These are phyloP conservation scores for Argentina anserina DNA, from an alignment of 306 rosid species.

Conservation along the genomic window DNA sequence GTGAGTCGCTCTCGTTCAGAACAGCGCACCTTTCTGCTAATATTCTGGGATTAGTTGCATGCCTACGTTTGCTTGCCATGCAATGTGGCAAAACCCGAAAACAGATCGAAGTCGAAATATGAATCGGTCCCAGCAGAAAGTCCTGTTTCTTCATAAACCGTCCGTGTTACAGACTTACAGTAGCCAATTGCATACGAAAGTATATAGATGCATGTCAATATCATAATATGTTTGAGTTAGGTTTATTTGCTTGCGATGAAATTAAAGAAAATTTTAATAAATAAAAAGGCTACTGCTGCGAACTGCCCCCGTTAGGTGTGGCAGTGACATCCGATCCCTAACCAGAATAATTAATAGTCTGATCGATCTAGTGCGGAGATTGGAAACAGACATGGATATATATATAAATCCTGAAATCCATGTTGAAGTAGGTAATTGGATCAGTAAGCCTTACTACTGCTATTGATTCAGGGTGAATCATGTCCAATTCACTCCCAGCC, in stretches of 20 bases:
- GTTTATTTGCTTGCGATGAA: neutral
- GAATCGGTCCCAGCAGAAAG: neutral
- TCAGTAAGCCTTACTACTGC: neutral
- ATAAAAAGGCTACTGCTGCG: neutral
- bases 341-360: neutral
- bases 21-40: conserved; percentile 2
- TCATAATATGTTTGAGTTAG: neutral
- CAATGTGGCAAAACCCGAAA: neutral
- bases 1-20: neutral
- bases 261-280: neutral
- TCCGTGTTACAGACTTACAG: neutral
- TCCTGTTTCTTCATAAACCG: neutral
- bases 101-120: neutral
- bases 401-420: conserved; percentile 6
- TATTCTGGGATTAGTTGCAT: neutral
- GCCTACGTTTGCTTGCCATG: neutral
- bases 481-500: conserved; percentile 23
- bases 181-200: neutral
- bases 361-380: neutral
- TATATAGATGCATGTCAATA: neutral
- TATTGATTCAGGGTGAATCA: conserved; percentile 20
- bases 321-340: conserved; percentile 1
- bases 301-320: neutral
- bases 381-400: conserved; percentile 32
- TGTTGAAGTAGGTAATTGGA: conserved; percentile 7